Evolutionary conservation across 441 rosid species (phyloP).

Genomic region (Populus hybrid): DNA sequence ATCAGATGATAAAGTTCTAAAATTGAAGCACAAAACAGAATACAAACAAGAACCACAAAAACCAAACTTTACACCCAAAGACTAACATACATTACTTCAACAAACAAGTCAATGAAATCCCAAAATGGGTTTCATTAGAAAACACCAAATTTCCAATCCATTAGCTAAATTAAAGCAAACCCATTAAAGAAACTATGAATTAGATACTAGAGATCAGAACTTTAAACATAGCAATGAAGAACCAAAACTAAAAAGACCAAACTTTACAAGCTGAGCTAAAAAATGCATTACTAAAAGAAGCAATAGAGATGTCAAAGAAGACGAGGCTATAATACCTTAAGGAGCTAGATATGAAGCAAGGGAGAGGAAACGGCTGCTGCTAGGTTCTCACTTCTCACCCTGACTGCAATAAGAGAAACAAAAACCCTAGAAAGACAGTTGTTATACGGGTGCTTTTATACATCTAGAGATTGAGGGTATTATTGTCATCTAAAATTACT

Average conservation of each 20-base stretch:
- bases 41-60: neutral
- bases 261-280: neutral
- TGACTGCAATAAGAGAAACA: neutral
- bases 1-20: neutral
- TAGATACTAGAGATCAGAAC: neutral
- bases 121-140: neutral
- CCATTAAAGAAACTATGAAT: neutral
- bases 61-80: neutral
- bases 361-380: neutral
- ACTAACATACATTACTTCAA: neutral
- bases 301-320: neutral
- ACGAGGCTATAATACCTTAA: neutral
- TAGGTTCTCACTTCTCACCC: neutral
- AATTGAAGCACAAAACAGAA: neutral
- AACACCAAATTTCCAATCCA: neutral
- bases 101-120: neutral
- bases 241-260: neutral
- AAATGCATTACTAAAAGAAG: neutral
- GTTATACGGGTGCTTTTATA: neutral
- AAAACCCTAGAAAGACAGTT: neutral
- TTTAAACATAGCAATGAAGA: neutral
- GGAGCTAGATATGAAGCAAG: neutral
- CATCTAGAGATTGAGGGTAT: neutral
- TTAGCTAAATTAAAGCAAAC: neutral
- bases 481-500: neutral